phyloP scores from a whole-genome alignment of 768 basidiomycete genomes.

The Ramaria rubella region DNA sequence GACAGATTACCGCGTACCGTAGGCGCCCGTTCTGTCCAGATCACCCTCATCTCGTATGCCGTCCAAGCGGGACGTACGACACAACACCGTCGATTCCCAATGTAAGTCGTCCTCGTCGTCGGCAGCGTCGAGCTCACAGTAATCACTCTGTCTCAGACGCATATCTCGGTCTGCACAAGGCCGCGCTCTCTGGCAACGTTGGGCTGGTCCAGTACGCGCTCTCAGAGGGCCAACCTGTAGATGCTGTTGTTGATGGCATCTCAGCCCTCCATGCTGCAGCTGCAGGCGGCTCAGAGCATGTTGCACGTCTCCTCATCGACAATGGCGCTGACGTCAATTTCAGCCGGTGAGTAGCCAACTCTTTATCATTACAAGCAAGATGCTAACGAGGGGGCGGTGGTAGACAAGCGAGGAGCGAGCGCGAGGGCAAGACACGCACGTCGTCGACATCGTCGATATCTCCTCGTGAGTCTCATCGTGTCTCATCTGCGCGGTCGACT shows the following conservation, averaged over 20 bases:
- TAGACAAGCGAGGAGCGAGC: background rate
- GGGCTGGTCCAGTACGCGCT: constrained; percentile 92
- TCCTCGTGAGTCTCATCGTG: background rate
- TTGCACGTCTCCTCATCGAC: constrained; percentile 85
- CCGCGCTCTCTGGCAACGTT: constrained; percentile 63
- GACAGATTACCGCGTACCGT: too few species aligned
- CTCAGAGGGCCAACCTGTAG: constrained; percentile 90
- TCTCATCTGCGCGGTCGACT: background rate
- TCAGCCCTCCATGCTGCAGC: constrained; percentile 95
- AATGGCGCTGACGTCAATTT: constrained; percentile 92
- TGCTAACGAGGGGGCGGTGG: background rate
- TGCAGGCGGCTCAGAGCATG: constrained; percentile 81
- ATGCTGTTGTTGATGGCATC: constrained; percentile 92
- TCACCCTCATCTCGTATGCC: constrained; percentile 7
- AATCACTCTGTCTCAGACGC: constrained; percentile 10
- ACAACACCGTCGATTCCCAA: background rate
- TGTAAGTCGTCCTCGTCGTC: background rate
- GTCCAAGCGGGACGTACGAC: constrained; percentile 10
- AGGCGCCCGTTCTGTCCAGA: too few species aligned
- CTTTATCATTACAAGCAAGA: background rate
- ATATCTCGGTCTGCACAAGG: constrained; percentile 39
- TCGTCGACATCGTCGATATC: background rate
- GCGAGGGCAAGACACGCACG: constrained; percentile 4
- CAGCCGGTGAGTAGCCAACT: constrained; percentile 1
- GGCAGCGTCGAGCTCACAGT: background rate